These are phyloP conservation scores for Gastrodia elata DNA, from an alignment of 106 monocot species.

Conservation along the genomic window DNA sequence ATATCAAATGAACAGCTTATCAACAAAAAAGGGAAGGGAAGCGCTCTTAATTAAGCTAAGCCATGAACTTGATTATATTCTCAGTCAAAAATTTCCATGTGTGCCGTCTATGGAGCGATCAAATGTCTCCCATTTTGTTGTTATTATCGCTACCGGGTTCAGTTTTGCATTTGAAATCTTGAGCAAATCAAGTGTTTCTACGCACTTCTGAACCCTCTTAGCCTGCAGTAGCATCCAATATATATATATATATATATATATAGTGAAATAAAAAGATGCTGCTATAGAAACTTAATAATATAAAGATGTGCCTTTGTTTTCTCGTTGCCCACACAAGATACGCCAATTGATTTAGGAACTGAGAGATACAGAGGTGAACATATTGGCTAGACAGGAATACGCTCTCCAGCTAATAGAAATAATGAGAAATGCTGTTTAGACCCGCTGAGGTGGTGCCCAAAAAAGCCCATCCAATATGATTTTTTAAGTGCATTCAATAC, in stretches of 20 bases:
- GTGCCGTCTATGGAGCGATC: constrained; percentile 36
- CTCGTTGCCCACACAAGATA: no score
- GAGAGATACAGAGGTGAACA: background rate
- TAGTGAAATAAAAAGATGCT: background rate
- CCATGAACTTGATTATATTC: background rate
- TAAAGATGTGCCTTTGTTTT: background rate
- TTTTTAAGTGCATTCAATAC: no score
- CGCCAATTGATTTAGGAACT: background rate
- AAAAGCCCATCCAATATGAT: no score
- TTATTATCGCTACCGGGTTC: constrained; percentile 29
- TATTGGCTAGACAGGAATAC: background rate
- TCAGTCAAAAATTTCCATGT: constrained; percentile 69
- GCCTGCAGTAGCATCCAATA: constrained; percentile 23
- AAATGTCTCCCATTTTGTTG: constrained; percentile 77
- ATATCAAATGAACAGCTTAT: background rate
- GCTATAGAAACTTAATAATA: background rate
- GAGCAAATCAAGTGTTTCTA: constrained; percentile 58
- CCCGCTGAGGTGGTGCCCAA: no score
- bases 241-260: background rate
- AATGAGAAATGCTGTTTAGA: no score
- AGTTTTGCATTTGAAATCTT: constrained; percentile 54
- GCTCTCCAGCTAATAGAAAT: background rate
- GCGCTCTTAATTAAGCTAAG: constrained; percentile 4
- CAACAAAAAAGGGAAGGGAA: background rate
- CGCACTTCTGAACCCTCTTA: constrained; percentile 76